Conservation (phyloP, 768 basidiomycete species). For the Boletus reticuloceps region DNA sequence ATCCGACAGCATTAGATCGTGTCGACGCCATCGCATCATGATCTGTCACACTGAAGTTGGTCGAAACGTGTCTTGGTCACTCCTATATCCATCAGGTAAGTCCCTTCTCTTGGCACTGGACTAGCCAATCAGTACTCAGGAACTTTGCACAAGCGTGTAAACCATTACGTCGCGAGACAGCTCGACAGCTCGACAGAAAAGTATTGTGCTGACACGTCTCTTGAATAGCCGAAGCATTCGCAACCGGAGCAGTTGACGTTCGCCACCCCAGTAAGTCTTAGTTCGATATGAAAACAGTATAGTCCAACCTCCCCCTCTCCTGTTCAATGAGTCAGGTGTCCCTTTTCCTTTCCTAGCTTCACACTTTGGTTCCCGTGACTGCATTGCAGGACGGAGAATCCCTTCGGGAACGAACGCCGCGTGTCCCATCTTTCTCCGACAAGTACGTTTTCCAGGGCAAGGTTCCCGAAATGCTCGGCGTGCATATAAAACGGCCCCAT, state of each 20-base stretch:
- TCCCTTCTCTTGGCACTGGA: too few species aligned
- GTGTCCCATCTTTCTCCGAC: slow-evolving; percentile 2
- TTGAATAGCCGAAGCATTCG: neutral
- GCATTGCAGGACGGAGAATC: neutral
- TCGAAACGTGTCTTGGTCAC: too few species aligned
- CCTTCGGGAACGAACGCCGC: neutral
- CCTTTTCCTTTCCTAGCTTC: slow-evolving; percentile 1
- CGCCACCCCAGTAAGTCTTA: neutral
- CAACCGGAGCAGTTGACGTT: neutral
- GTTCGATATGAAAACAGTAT: neutral
- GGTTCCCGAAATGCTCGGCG: neutral
- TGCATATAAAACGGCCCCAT: slow-evolving; percentile 19
- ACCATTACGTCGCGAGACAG: too few species aligned
- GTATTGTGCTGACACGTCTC: neutral
- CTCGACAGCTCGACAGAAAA: too few species aligned
- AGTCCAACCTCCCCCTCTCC: too few species aligned
- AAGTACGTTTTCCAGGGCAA: neutral
- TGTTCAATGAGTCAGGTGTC: neutral
- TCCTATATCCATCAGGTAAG: too few species aligned
- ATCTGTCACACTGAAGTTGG: neutral
- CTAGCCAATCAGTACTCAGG: too few species aligned
- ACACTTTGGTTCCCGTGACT: neutral
- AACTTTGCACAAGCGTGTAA: too few species aligned
- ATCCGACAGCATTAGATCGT: neutral
- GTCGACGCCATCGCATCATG: neutral